A percentile compares a stretch with the other conserved stretches of the same genome.
phyloP scores from a whole-genome alignment of 345 rosid species.

The Theobroma cacao region DNA sequence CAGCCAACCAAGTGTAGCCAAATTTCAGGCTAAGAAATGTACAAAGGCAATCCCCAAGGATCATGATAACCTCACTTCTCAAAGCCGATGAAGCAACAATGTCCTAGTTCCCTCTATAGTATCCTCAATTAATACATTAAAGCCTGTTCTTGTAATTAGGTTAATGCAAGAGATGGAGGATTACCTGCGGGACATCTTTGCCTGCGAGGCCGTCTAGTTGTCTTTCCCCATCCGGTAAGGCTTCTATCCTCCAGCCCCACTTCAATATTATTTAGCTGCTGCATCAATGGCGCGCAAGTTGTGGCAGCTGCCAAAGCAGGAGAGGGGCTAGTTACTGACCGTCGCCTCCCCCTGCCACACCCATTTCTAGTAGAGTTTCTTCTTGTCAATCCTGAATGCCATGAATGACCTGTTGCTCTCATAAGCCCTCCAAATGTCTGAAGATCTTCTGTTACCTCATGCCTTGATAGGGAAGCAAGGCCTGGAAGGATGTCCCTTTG shows the following conservation, averaged over 20 bases:
- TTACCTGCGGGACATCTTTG: conserved; percentile 87
- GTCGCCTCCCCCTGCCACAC: conserved; percentile 66
- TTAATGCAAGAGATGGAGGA: conserved; percentile 53
- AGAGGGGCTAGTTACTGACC: conserved; percentile 35
- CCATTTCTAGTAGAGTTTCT: conserved; percentile 74
- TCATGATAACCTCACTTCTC: conserved; percentile 23
- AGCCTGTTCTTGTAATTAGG: conserved; percentile 29
- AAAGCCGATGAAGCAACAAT: conserved; percentile 14
- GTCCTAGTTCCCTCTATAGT: conserved; percentile 33
- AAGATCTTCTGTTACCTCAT: conserved; percentile 89
- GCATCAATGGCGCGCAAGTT: conserved; percentile 46
- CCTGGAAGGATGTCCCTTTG: conserved; percentile 98
- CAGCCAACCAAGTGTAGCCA: conserved; percentile 40
- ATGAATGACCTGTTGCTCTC: conserved; percentile 70
- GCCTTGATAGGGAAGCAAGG: conserved; percentile 78
- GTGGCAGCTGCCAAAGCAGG: conserved; percentile 33
- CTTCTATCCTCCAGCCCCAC: conserved; percentile 76
- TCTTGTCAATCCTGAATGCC: conserved; percentile 68
- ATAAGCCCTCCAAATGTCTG: conserved; percentile 86
- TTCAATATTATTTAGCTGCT: conserved; percentile 51
- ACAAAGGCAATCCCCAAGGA: conserved; percentile 39
- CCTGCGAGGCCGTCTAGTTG: conserved; percentile 84
- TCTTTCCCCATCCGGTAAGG: conserved; percentile 90
- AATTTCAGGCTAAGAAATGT: conserved; percentile 42
- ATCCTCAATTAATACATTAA: conserved; percentile 26